Evolutionary conservation across 1,139 yeast genomes (phyloP), one percentile per base, ranked within the genome.

Genomic region (Kodamaea sp.): DNA sequence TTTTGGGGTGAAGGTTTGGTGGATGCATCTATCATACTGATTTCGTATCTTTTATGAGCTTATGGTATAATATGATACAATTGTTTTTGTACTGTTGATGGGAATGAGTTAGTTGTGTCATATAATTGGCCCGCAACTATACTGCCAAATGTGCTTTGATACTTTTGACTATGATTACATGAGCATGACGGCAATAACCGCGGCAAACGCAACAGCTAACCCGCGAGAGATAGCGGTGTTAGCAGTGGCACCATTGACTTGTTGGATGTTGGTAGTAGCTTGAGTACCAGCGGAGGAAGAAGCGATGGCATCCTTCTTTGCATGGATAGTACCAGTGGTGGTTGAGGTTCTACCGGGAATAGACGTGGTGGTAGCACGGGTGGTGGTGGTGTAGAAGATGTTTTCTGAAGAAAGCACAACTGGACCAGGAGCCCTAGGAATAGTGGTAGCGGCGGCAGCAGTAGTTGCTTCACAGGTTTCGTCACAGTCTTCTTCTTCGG

Each of bases 401-500:
- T 24, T 27, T 12, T 29, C 23, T 11, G 15, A 12, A 24, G 24
- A 29, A n/a, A n/a, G n/a, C n/a, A n/a, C n/a, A n/a, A n/a, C n/a
- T n/a, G n/a, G n/a, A n/a, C n/a, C n/a, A n/a, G n/a, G n/a, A n/a
- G n/a, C n/a, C n/a, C n/a, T n/a, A n/a, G n/a, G n/a, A 12, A 31
- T 22, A 2, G 36, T 19, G 9, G 29, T 27, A 23, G 38, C 24
- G 4, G 37, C 14, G 6, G 33, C 28, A 13, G 39, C 23, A 22
- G 32, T 25, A 9, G 24, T 27, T 22, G 18, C 19, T 19, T 28
- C 25, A 8, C 8, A 22, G 11, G 29, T 39, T 15, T 28, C 37
- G 5, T 29, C 35, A 5, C 32, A 34, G 14, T 35, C 42, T 80
- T 51, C 75, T 46, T 66, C 54, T 60, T 61, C 62, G 55, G 76